A percentile compares a stretch with the other conserved stretches of the same genome.
These are phyloP conservation scores for Mycena vulgaris DNA, from an alignment of 768 basidiomycete genomes.

Conservation along the genomic window DNA sequence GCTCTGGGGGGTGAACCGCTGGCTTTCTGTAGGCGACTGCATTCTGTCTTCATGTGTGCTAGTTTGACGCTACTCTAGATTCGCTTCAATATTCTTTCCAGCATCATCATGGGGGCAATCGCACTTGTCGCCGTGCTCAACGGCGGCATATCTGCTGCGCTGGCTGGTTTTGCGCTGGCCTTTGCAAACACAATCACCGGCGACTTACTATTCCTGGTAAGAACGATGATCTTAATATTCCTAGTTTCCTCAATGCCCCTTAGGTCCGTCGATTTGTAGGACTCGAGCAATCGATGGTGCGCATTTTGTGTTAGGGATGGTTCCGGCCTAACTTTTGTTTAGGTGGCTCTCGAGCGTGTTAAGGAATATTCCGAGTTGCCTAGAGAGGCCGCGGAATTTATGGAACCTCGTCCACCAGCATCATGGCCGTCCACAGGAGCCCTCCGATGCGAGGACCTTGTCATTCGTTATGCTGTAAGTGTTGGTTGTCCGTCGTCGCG, in stretches of 20 bases:
- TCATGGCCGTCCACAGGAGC: constrained; percentile 85
- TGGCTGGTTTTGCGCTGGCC: constrained; percentile 89
- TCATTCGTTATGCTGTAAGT: constrained; percentile 85
- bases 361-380: constrained; percentile 90
- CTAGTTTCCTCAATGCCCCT: constrained; percentile 5
- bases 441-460: constrained; percentile 80
- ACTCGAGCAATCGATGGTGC: constrained; percentile 93
- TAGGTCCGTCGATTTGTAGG: constrained; percentile 87
- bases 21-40: constrained; percentile 74
- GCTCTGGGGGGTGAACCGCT: constrained; percentile 96
- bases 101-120: constrained; percentile 80
- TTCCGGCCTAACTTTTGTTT: constrained; percentile 13
- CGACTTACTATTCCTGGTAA: constrained; percentile 79
- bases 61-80: constrained; percentile 20
- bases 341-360: constrained; percentile 91
- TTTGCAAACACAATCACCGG: constrained; percentile 85
- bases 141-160: constrained; percentile 81
- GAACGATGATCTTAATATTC: constrained; percentile 18
- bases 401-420: constrained; percentile 86
- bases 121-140: constrained; percentile 77
- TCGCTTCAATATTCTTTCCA: constrained; percentile 88
- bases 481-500: constrained; percentile 20
- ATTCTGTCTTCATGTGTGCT: not conserved
- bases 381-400: constrained; percentile 85
- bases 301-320: constrained; percentile 19